These are phyloP conservation scores for Tillandsia leiboldiana DNA, from an alignment of 176 grass and related monocot genomes.

Conservation along the genomic window DNA sequence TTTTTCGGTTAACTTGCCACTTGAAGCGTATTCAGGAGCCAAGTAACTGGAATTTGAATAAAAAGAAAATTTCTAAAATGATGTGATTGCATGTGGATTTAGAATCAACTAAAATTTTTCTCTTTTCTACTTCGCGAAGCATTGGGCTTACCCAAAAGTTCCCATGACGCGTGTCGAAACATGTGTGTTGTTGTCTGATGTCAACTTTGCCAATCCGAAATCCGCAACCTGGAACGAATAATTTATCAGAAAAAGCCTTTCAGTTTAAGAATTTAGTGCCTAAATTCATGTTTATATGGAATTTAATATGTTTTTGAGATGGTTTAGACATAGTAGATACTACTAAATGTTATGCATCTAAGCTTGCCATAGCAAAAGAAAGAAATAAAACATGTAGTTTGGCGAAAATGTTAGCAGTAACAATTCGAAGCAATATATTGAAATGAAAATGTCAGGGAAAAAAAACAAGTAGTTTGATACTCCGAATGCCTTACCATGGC, in stretches of 20 bases:
- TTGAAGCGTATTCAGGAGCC: constrained; percentile 49
- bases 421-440: neutral
- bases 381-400: no score
- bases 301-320: no score
- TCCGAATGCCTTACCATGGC: constrained; percentile 36
- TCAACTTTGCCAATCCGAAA: constrained; percentile 66
- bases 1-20: constrained; percentile 48
- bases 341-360: no score
- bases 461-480: neutral
- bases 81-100: neutral
- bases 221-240: constrained; percentile 42
- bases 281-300: neutral
- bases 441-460: constrained; percentile 2
- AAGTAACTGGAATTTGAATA: constrained; percentile 16
- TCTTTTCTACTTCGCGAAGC: neutral
- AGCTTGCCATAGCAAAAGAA: no score
- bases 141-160: constrained; percentile 47
- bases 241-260: neutral
- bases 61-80: neutral
- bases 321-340: no score
- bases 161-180: constrained; percentile 73
- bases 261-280: neutral
- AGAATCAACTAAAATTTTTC: neutral
- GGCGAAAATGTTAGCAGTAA: no score
- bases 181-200: constrained; percentile 44